Conservation (phyloP, 129 eudicot genomes). For the Daucus carota region DH1_v3.0 NC_030383.2:45740501-45741000, state of each 20-base stretch:
- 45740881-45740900: background rate
- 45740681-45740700: no score
- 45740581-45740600: no score
- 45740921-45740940: background rate
- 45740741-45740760: no score
- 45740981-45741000: background rate
- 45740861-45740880: background rate
- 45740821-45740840: background rate
- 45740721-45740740: no score
- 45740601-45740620: background rate
- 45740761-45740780: background rate
- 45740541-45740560: background rate
- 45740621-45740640: no score
- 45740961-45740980: background rate
- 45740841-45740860: background rate
- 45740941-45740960: background rate
- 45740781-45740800: background rate
- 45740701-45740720: no score
- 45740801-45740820: background rate
- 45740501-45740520: background rate
- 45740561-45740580: background rate
- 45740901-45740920: no score
- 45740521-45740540: background rate
- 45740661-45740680: no score
- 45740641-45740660: no score